phyloP scores from a whole-genome alignment of 306 rosid genomes.

The Cucumis sativus region DNA sequence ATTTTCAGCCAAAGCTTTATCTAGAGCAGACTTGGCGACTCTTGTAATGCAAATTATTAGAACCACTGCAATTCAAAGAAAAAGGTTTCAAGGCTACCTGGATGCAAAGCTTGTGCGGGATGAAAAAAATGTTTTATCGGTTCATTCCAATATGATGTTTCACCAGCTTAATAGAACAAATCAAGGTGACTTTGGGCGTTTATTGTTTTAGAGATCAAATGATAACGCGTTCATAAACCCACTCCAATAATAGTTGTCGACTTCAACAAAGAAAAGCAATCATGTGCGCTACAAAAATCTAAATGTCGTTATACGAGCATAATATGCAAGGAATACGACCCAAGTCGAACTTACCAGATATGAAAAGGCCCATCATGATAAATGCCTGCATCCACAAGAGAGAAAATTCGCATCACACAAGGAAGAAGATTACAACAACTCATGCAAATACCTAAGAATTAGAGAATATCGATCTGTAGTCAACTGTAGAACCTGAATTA shows the following conservation, averaged over 20 bases:
- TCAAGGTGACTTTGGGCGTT: not conserved
- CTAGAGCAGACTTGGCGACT: conserved; percentile 75
- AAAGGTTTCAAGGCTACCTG: not conserved
- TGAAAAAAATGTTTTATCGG: not conserved
- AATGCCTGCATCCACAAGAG: conserved; percentile 60
- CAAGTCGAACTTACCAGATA: conserved; percentile 52
- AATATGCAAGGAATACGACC: not conserved
- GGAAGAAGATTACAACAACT: not conserved
- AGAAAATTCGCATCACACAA: not conserved
- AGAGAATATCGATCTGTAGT: not conserved
- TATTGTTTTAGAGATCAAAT: not conserved
- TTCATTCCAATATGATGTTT: not conserved
- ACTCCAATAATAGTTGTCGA: not conserved
- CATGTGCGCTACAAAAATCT: not conserved
- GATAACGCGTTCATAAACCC: not conserved
- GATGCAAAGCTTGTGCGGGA: not conserved
- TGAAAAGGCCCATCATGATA: conserved; percentile 42
- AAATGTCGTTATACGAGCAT: not conserved
- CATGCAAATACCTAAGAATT: not conserved
- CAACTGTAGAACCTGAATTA: not conserved
- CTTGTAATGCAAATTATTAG: conserved; percentile 55
- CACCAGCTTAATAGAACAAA: not conserved
- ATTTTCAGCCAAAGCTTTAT: conserved; percentile 76
- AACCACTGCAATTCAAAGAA: conserved; percentile 43
- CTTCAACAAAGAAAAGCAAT: not conserved